A percentile compares a stretch with the other conserved stretches of the same genome.
These are phyloP conservation scores for Leccinum broughii DNA, from an alignment of 768 basidiomycete species.

Conservation along the genomic window DNA sequence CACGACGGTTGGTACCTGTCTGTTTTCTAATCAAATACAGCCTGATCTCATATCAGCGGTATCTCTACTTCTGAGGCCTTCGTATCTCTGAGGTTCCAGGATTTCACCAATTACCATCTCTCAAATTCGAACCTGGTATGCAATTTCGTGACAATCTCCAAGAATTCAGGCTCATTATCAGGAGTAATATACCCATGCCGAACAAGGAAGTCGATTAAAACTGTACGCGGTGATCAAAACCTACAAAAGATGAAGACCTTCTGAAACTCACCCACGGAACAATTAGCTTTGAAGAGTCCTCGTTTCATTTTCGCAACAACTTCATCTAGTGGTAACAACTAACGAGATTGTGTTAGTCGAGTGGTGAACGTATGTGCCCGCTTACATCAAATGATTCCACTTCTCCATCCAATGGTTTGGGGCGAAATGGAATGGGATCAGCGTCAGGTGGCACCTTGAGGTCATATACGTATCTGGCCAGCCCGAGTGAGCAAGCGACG, in stretches of 20 bases:
- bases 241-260: background rate
- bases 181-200: constrained; percentile 83
- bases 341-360: background rate
- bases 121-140: constrained; percentile 71
- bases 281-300: constrained; percentile 91
- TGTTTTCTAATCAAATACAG: background rate
- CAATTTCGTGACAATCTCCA: constrained; percentile 74
- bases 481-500: background rate
- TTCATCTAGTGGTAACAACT: constrained; percentile 68
- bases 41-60: too few species aligned
- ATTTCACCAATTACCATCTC: constrained; percentile 38
- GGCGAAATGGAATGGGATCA: constrained; percentile 53
- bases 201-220: constrained; percentile 87
- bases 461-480: constrained; percentile 74
- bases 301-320: constrained; percentile 63
- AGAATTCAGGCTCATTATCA: constrained; percentile 82
- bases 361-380: background rate
- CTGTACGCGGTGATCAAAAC: constrained; percentile 39
- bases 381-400: constrained; percentile 90
- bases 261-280: constrained; percentile 67
- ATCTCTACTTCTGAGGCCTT: background rate
- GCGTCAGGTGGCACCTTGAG: constrained; percentile 59
- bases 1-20: background rate
- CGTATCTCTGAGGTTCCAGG: background rate
- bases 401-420: constrained; percentile 85